These are phyloP conservation scores for Anthostomella pinea DNA, from an alignment of 2,329 filamentous ascomycete genomes.

Conservation along the genomic window DNA sequence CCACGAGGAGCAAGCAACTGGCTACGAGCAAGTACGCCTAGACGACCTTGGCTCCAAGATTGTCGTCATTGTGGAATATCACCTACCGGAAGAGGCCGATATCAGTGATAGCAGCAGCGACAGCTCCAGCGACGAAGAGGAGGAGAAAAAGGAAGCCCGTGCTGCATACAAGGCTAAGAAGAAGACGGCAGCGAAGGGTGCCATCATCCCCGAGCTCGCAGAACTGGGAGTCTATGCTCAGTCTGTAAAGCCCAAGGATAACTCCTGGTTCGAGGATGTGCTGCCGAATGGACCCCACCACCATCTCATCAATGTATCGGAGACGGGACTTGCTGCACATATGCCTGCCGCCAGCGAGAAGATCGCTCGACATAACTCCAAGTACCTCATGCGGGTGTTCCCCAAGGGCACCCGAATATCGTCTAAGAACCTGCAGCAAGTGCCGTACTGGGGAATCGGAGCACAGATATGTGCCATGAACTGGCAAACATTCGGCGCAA, in stretches of 20 bases:
- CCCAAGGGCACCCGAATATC: conserved; percentile 68
- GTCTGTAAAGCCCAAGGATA: conserved; percentile 64
- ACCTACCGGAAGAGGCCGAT: conserved; percentile 51
- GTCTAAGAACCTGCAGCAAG: conserved; percentile 60
- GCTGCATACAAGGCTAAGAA: conserved; percentile 53
- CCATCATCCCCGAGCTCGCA: conserved; percentile 63
- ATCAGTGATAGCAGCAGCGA: conserved; percentile 37
- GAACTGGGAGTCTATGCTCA: conserved; percentile 67
- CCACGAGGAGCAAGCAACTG: conserved; percentile 50
- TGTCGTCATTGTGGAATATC: conserved; percentile 66
- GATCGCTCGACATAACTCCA: conserved; percentile 59
- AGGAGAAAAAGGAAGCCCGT: conserved; percentile 45
- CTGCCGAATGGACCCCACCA: conserved; percentile 33
- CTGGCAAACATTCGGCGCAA: conserved; percentile 65
- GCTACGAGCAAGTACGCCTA: conserved; percentile 53
- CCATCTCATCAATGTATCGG: conserved; percentile 59
- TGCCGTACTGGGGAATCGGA: conserved; percentile 64
- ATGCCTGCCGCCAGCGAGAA: conserved; percentile 45
- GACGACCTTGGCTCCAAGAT: conserved; percentile 61
- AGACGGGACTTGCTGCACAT: conserved; percentile 53
- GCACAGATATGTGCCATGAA: conserved; percentile 69
- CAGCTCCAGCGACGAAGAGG: conserved; percentile 34
- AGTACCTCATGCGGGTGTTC: conserved; percentile 67
- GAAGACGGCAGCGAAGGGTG: conserved; percentile 42
- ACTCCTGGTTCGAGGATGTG: conserved; percentile 59